Conservation (phyloP, 805 yeast genomes). For the Ogataea neopini region DNA sequence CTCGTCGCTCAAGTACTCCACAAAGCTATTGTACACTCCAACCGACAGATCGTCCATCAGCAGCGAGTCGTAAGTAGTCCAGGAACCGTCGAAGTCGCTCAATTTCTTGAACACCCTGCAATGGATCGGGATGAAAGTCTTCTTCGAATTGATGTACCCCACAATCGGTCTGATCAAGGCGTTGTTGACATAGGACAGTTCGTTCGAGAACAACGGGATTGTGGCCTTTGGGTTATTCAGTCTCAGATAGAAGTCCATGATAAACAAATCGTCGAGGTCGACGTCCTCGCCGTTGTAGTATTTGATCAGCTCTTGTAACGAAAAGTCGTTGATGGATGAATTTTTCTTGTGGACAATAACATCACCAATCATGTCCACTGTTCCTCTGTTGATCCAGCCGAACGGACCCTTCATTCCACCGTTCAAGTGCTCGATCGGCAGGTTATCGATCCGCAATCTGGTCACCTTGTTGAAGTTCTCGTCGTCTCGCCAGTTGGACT, state of each 20-base stretch:
- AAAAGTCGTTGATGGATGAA: conserved; percentile 43
- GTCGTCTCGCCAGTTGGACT: conserved; percentile 10
- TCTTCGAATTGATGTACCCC: conserved; percentile 87
- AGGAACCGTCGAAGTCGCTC: conserved; percentile 88
- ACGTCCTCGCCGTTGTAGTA: conserved; percentile 13
- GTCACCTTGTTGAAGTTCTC: conserved; percentile 51
- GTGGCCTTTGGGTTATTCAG: conserved; percentile 85
- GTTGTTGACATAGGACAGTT: conserved; percentile 85
- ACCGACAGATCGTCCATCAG: conserved; percentile 89
- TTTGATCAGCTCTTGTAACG: conserved; percentile 48
- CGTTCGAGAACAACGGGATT: conserved; percentile 85
- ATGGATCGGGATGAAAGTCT: conserved; percentile 84
- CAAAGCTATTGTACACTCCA: conserved; percentile 90
- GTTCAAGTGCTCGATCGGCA: conserved; percentile 85
- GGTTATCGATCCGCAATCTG: conserved; percentile 79
- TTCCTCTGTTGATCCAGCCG: conserved; percentile 94
- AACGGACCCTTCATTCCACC: conserved; percentile 92
- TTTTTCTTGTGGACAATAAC: conserved; percentile 67
- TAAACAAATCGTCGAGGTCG: conserved; percentile 40
- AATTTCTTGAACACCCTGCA: conserved; percentile 79
- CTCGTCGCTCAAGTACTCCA: conserved; percentile 84
- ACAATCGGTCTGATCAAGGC: conserved; percentile 94
- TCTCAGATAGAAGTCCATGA: conserved; percentile 76
- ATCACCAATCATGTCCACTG: conserved; percentile 92
- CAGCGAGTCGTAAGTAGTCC: conserved; percentile 92